phyloP scores from a whole-genome alignment of 495 filamentous ascomycete species.

The Tuber aestivum region DNA sequence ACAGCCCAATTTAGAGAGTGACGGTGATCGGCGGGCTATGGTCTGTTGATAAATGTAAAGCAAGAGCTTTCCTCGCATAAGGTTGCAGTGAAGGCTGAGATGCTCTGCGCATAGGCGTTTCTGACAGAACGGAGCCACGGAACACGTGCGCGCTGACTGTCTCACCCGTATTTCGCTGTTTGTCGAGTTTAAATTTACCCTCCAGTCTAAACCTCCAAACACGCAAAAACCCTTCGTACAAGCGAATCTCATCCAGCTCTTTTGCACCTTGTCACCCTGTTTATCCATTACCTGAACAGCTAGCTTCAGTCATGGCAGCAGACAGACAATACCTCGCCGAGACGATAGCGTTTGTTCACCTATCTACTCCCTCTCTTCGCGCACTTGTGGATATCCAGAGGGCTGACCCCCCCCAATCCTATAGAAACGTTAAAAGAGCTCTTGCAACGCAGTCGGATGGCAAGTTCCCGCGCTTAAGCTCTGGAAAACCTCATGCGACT shows the following conservation, averaged over 20 bases:
- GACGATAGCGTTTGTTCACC: slow-evolving; percentile 32
- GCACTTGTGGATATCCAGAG: slow-evolving; percentile 8
- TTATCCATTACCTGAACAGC: neutral
- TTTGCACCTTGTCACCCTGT: neutral
- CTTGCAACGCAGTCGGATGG: slow-evolving; percentile 34
- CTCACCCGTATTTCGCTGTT: neutral
- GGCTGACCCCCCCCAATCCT: neutral
- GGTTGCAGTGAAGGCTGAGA: neutral
- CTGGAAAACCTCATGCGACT: neutral
- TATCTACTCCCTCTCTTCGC: neutral
- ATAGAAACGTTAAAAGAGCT: slow-evolving; percentile 38
- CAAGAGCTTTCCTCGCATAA: neutral
- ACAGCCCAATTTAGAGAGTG: neutral
- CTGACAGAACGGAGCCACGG: neutral
- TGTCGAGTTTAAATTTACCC: neutral
- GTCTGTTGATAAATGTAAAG: neutral
- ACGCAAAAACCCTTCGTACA: neutral
- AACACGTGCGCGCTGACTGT: slow-evolving; percentile 1
- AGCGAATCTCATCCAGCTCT: neutral
- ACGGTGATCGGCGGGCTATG: neutral
- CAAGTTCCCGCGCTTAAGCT: neutral
- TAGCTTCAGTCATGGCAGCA: slow-evolving; percentile 27
- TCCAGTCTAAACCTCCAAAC: neutral
- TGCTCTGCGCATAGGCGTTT: slow-evolving; percentile 1
- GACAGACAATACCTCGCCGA: slow-evolving; percentile 29